Base-by-base conservation (phyloP, 2,329 filamentous ascomycete genomes). In the Fusarium neocosmosporiellum region DNA sequence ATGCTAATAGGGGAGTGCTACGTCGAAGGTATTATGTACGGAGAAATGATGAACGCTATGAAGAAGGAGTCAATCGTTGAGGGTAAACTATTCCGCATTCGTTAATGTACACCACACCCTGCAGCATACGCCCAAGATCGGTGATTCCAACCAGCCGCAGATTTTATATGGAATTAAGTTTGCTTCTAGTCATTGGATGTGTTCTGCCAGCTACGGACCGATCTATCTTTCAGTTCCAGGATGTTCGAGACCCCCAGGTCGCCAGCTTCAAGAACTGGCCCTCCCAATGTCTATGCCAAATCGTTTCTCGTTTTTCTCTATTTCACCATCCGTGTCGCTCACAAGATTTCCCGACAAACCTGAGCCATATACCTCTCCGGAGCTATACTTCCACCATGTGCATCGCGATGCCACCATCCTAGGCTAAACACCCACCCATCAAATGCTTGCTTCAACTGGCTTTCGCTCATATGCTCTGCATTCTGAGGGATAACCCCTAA, bases 11-110 rank as follows among this genome's bases (percentile, higher is more conserved):
- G 59, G n/a, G 59, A 63, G 18, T 63, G 59, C 34, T 63, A 63
- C 22, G 46, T 63, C 18, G 59, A 63, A 20, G 59, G 59, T 13
- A 50, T 63, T 5, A 62, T 63, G 59, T 55, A 63, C 10, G 59
- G 59, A 22, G 59, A 55, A 27, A 7, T 57, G 18, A 53, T 39
- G 18, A 36, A n/a, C 20, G 53, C 53, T 18, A 24, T 36, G 33
- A 13, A 24, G n/a, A 57, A 37, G 20, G 53, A n/a, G 3, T 20
- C 20, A 4, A 8, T 5, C 2, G 34, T 57, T 22, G 14, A 36
- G 16, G 53, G 53, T 4, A 27, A 57, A 7, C 10, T n/a, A n/a
- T 37, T 57, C 4, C 33, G 53, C 53, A 57, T 57, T 36, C 50
- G n/a, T 33, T 54, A 43, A 43, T 20, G 7, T 22, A 22, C 13